Evolutionary conservation across 1,139 yeast genomes (phyloP).

Genomic region (Debaryomyces sp.): DNA sequence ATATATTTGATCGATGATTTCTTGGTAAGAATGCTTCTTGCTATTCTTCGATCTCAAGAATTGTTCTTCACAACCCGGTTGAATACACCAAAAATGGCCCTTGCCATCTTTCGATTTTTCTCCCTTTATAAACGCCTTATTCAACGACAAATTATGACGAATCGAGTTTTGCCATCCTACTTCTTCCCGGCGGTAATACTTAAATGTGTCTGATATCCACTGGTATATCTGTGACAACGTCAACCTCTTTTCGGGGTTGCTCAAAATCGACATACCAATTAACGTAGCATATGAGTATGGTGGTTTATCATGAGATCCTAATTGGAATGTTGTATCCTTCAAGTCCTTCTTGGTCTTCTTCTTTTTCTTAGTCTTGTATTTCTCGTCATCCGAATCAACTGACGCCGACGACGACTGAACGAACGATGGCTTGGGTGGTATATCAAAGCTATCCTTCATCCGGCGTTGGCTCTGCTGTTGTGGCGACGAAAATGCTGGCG

Average conservation of each 20-base stretch:
- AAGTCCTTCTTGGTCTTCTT: constrained; percentile 30
- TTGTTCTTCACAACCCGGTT: constrained; percentile 77
- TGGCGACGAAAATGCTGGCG: constrained; percentile 56
- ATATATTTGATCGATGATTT: constrained; percentile 46
- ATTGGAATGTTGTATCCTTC: constrained; percentile 36
- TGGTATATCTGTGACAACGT: constrained; percentile 89
- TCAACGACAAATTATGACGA: constrained; percentile 80
- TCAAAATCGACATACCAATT: constrained; percentile 90
- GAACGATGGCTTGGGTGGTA: constrained; percentile 21
- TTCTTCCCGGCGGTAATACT: constrained; percentile 80
- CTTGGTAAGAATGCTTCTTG: constrained; percentile 48
- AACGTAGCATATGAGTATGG: constrained; percentile 93
- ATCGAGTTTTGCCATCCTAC: constrained; percentile 96
- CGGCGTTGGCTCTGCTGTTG: constrained; percentile 21
- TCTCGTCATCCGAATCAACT: constrained; percentile 18
- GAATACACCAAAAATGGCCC: constrained; percentile 96
- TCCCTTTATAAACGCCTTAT: constrained; percentile 87
- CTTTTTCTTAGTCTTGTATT: constrained; percentile 23
- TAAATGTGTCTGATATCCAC: constrained; percentile 90
- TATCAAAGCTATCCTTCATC: constrained; percentile 5
- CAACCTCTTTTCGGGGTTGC: constrained; percentile 76
- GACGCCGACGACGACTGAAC: constrained; percentile 11
- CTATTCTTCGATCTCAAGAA: constrained; percentile 67
- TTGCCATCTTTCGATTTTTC: constrained; percentile 94
- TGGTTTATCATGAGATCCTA: constrained; percentile 66